Percentiles rank a stretch among this genome's conserved stretches.
These are phyloP conservation scores for Cryphonectria nitschkei DNA, from an alignment of 2,329 filamentous ascomycete genomes.

Conservation along the genomic window DNA sequence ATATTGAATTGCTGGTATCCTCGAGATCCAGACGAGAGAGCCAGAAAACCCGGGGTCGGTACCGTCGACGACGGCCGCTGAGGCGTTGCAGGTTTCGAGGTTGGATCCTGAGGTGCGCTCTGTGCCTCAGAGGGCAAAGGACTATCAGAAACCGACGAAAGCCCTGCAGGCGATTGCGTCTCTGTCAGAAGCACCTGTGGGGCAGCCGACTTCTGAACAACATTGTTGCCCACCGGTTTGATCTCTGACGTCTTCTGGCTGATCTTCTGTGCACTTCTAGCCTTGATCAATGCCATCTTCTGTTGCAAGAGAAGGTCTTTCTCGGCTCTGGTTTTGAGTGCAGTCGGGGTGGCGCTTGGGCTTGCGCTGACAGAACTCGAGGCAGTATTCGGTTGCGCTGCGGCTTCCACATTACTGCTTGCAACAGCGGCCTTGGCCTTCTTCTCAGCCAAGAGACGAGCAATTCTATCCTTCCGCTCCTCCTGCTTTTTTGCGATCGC, in stretches of 20 bases:
- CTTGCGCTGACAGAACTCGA: conserved; percentile 9
- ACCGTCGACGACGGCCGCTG: neutral
- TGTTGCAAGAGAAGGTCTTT: conserved; percentile 76
- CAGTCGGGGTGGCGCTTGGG: conserved; percentile 26
- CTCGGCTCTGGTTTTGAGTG: conserved; percentile 60
- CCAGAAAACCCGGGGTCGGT: conserved; percentile 9
- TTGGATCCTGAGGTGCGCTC: neutral
- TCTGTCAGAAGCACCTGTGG: conserved; percentile 13
- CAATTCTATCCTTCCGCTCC: conserved; percentile 76
- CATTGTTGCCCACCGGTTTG: conserved; percentile 19
- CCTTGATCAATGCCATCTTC: conserved; percentile 72
- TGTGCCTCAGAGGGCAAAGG: neutral
- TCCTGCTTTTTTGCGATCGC: conserved; percentile 49
- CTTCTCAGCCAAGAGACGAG: conserved; percentile 75
- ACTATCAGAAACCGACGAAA: neutral
- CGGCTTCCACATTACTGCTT: conserved; percentile 27
- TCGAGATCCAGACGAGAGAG: conserved; percentile 25
- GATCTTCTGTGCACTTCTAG: conserved; percentile 49
- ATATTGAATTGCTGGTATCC: conserved; percentile 31
- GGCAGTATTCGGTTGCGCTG: conserved; percentile 6
- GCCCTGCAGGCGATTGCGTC: conserved; percentile 7
- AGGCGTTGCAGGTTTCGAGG: conserved; percentile 6
- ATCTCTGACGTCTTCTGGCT: conserved; percentile 32
- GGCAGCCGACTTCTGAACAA: neutral
- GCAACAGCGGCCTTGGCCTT: conserved; percentile 52